Percentiles rank a stretch among this genome's conserved stretches.
Evolutionary conservation across 176 grass and related monocot genomes (phyloP).

Genomic region (Miscanthus lutarioriparius): DNA sequence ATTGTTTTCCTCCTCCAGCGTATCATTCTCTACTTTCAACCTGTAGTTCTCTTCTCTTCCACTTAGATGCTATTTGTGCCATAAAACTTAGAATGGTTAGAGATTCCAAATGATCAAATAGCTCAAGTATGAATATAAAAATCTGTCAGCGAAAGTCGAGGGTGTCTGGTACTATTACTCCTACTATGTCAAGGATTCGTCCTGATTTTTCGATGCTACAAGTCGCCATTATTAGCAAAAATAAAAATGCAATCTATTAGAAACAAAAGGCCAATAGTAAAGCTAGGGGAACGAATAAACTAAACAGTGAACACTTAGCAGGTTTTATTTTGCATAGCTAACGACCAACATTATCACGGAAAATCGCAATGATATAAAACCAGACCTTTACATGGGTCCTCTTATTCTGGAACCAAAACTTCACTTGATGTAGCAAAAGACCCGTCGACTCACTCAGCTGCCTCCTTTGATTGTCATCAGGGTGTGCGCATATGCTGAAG

Average conservation of each 20-base stretch:
- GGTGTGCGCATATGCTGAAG: slow-evolving; percentile 43
- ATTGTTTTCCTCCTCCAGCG: slow-evolving; percentile 43
- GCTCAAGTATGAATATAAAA: not conserved
- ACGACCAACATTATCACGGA: not conserved
- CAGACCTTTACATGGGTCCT: slow-evolving; percentile 49
- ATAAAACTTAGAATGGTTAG: slow-evolving; percentile 16
- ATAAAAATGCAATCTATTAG: not conserved
- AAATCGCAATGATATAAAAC: slow-evolving; percentile 16
- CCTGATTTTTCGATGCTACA: not conserved
- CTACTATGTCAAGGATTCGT: not conserved
- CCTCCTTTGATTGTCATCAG: slow-evolving; percentile 34
- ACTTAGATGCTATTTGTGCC: slow-evolving; percentile 36
- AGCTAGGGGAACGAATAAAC: not conserved
- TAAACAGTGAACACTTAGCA: not conserved
- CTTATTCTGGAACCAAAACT: slow-evolving; percentile 62
- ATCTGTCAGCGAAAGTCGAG: not conserved
- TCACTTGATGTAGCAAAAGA: slow-evolving; percentile 31
- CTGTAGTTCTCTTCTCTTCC: slow-evolving; percentile 56
- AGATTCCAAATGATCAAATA: slow-evolving; percentile 9
- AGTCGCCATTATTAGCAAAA: not conserved
- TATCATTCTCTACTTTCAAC: slow-evolving; percentile 56
- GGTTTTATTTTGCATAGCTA: not conserved
- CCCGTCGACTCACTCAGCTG: slow-evolving; percentile 18
- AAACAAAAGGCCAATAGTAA: not conserved
- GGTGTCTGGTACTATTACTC: not conserved